phyloP scores from a whole-genome alignment of 495 filamentous ascomycete species.

The Massariosphaeria phaeospora region DNA sequence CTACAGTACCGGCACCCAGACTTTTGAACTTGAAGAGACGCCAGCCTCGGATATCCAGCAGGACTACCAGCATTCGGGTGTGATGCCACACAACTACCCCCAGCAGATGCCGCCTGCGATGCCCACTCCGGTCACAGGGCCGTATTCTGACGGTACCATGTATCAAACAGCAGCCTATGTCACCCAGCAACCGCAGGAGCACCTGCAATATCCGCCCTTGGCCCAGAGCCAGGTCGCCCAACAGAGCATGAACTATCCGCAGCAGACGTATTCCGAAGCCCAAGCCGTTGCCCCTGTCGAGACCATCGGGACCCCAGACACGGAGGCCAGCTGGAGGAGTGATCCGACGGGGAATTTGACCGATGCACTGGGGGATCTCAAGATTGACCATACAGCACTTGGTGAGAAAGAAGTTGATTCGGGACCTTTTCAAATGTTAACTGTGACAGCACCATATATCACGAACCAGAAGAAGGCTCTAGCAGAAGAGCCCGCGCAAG shows the following conservation, averaged over 20 bases:
- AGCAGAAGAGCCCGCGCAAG: conserved; percentile 67
- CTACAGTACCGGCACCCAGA: conserved; percentile 43
- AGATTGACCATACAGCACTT: conserved; percentile 81
- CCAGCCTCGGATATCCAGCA: conserved; percentile 49
- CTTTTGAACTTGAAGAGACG: conserved; percentile 34
- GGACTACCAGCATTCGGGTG: conserved; percentile 47
- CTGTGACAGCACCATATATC: conserved; percentile 70
- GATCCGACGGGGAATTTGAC: conserved; percentile 46
- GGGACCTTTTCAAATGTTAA: conserved; percentile 27
- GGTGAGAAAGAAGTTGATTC: conserved; percentile 54
- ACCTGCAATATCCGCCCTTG: conserved; percentile 48
- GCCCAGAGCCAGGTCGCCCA: conserved; percentile 35
- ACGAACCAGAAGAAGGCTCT: conserved; percentile 65
- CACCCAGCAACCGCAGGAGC: conserved; percentile 34
- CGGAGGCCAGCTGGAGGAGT: conserved; percentile 66
- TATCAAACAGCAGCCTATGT: conserved; percentile 40
- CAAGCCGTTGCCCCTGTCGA: neutral
- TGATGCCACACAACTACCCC: conserved; percentile 23
- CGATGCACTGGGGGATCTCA: conserved; percentile 80
- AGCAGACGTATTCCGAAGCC: conserved; percentile 30
- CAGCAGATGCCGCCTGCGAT: conserved; percentile 32
- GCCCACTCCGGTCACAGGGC: conserved; percentile 29
- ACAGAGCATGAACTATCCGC: conserved; percentile 26
- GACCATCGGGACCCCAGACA: conserved; percentile 18
- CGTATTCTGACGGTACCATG: conserved; percentile 35